These are phyloP conservation scores for Aspergillus eucalypticola DNA, from an alignment of 2,329 filamentous ascomycete genomes.

Conservation along the genomic window DNA sequence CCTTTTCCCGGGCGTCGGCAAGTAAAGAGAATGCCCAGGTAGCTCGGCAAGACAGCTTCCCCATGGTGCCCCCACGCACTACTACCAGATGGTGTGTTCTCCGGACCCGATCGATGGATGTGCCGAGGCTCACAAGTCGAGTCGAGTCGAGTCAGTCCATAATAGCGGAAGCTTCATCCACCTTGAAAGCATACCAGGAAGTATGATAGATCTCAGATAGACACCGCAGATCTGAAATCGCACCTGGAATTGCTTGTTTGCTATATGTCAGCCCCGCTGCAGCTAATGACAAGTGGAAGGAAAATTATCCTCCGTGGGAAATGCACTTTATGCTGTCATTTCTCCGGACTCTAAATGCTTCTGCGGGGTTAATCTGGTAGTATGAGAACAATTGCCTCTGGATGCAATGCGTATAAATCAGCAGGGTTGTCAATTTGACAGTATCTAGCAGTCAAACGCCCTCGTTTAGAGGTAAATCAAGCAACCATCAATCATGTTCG, in stretches of 20 bases:
- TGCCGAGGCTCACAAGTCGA: background rate
- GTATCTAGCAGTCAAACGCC: background rate
- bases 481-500: background rate
- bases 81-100: background rate
- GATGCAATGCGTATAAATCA: conserved; percentile 2
- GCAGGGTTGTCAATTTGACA: background rate
- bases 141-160: background rate
- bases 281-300: conserved; percentile 16
- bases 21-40: background rate
- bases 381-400: background rate
- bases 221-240: background rate
- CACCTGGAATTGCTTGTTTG: background rate
- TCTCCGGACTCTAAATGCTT: conserved; percentile 12
- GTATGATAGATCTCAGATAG: background rate
- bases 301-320: conserved; percentile 21
- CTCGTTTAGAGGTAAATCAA: background rate
- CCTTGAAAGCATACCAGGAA: background rate
- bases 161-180: background rate
- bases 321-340: conserved; percentile 5
- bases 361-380: conserved; percentile 5
- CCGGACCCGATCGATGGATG: background rate
- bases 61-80: background rate
- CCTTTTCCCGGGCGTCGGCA: conserved; percentile 4
- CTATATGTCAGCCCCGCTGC: background rate
- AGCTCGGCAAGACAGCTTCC: background rate